Evolutionary conservation across 2,329 filamentous ascomycete genomes (phyloP), one percentile per base, ranked within the genome.

Genomic region (Xylariaceae sp.): DNA sequence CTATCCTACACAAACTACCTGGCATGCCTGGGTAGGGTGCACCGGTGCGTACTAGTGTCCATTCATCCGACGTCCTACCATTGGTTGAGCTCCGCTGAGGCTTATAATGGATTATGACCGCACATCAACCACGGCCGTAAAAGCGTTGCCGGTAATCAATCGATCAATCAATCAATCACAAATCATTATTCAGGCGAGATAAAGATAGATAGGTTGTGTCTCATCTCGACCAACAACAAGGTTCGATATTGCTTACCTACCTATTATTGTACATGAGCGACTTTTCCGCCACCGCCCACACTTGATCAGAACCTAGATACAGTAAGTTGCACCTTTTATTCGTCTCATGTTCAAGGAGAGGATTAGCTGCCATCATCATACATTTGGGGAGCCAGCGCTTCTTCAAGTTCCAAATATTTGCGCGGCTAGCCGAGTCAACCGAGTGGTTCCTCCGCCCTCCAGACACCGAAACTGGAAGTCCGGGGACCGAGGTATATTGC

Each of bases 401-500:
- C n/a, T 36, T 6, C 6, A 9, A 9, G 6, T 6, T 11, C 16
- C n/a, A 9, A 6, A 6, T 16, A 36, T 36, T 16, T 36, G 33
- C 33, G 33, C 8, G 8, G 7, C 33, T 36, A 36, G 33, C 33
- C 33, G 44, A 34, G 44, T 33, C 33, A 4, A 16, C 11, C 6
- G 17, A 19, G 36, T 39, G 17, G 36, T 33, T 28, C 29, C 46
- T n/a, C 34, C 37, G n/a, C 39, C 33, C 40, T 41, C 44, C 23
- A 43, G 47, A 37, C 52, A 37, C 60, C 56, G 49, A 62, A 59
- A 53, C 34, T 58, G 53, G 57, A 60, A 53, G 52, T 52, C 53
- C 53, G 60, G 58, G 24, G 47, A 16, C 60, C 58, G 60, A 61
- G 54, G 60, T 60, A 40, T 47, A 52, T 31, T 58, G 50, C 43